phyloP scores from a whole-genome alignment of 176 grass and related monocot species.

The Phoenix roebelenii region DNA sequence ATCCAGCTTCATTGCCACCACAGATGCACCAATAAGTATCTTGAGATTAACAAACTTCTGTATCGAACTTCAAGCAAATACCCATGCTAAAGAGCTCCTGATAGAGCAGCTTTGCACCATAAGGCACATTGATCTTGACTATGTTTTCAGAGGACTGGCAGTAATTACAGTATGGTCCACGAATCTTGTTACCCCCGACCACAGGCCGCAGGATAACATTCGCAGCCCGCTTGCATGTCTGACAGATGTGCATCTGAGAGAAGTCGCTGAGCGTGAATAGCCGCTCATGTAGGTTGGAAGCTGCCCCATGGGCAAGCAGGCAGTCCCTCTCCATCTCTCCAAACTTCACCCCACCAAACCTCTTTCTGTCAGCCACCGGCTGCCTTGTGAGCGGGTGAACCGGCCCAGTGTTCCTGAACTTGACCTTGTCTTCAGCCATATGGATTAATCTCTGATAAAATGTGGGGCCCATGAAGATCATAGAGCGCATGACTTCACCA shows the following conservation, averaged over 20 bases:
- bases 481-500: constrained; percentile 54
- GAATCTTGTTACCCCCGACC: constrained; percentile 45
- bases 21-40: too few species aligned
- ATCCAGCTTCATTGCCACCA: too few species aligned
- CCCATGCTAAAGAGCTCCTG: constrained; percentile 95
- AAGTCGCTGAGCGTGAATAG: constrained; percentile 83
- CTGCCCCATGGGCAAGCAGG: constrained; percentile 78
- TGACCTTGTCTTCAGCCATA: constrained; percentile 94
- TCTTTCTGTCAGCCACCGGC: constrained; percentile 64
- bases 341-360: constrained; percentile 91
- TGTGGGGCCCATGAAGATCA: constrained; percentile 83
- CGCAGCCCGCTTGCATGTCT: constrained; percentile 50
- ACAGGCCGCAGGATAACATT: constrained; percentile 61
- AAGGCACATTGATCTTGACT: constrained; percentile 57
- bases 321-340: constrained; percentile 94
- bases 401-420: constrained; percentile 86
- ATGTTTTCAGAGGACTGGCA: constrained; percentile 66
- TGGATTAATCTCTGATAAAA: constrained; percentile 93
- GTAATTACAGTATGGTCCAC: constrained; percentile 66
- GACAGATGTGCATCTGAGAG: constrained; percentile 69
- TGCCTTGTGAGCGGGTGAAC: constrained; percentile 88
- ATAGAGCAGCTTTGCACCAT: constrained; percentile 83
- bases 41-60: constrained; percentile 41
- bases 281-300: constrained; percentile 79
- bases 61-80: constrained; percentile 84